Conservation (phyloP, 148 eudicot species). For the Fagopyrum tataricum region DNA sequence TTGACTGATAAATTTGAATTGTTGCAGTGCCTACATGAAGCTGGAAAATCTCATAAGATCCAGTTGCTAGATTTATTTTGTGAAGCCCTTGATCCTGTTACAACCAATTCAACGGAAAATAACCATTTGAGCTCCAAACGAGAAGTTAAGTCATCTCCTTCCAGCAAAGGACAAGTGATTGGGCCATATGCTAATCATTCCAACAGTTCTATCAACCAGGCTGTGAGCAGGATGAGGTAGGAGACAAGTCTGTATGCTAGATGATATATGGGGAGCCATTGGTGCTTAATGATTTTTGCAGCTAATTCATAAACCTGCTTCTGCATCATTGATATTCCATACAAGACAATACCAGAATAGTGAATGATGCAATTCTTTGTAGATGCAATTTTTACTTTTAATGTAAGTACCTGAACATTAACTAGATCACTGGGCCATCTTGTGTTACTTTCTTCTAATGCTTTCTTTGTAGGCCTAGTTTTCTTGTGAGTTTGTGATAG, state of each 20-base stretch:
- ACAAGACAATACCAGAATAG: background rate
- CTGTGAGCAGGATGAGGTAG: constrained; percentile 57
- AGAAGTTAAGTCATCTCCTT: constrained; percentile 24
- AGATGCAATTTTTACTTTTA: background rate
- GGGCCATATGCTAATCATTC: constrained; percentile 21
- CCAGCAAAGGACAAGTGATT: constrained; percentile 18
- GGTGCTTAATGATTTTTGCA: background rate
- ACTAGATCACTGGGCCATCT: background rate
- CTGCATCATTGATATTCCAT: background rate
- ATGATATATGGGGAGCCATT: constrained; percentile 1
- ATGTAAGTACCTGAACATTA: background rate
- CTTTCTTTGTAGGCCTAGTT: background rate
- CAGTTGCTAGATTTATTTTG: constrained; percentile 62
- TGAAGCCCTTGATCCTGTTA: constrained; percentile 68
- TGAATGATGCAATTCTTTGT: background rate
- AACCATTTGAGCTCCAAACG: constrained; percentile 17
- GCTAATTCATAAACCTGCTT: background rate
- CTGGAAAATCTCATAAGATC: constrained; percentile 48
- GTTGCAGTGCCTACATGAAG: constrained; percentile 80
- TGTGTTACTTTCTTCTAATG: background rate
- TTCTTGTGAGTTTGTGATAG: background rate
- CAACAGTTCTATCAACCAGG: constrained; percentile 34
- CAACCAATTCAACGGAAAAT: constrained; percentile 23
- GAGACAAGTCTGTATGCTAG: constrained; percentile 18
- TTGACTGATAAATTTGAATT: constrained; percentile 9